Evolutionary conservation across 2,329 filamentous ascomycete genomes (phyloP), one percentile per base, ranked within the genome.

Genomic region (Fusarium metavorans): DNA sequence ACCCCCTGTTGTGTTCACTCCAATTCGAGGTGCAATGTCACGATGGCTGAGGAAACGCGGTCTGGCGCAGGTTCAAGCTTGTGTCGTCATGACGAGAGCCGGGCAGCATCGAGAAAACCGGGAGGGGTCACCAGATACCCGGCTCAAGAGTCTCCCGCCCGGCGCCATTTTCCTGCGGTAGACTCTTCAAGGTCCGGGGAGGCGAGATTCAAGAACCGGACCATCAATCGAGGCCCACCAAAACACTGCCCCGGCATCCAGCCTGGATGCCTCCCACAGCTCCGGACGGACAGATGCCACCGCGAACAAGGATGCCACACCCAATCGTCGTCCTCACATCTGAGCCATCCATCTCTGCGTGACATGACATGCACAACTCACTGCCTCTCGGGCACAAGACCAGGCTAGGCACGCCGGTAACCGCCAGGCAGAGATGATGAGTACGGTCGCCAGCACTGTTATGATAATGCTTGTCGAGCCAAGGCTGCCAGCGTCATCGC

Each of bases 311-410:
- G 72, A 67, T 75, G 63, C 56, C 69, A 70, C 72, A 75, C 72
- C 69, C 66, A 75, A 52, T 75, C n/a, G 54, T 63, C 72, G 67
- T 72, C 66, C 66, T 60, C 65, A 67, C 71, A 59, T 70, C 52
- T 57, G 18, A 66, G 61, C 54, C 68, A 71, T 74, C 67, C 69
- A 75, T 74, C 67, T 73, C 72, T 75, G 76, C 76, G 74, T 78
- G 73, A 78, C 76, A 74, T 76, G 74, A 73, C 68, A 78, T 77
- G 76, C 76, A 74, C 72, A 76, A 69, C 61, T 70, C 63, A 64
- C 74, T 75, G 41, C 65, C 34, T 56, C 54, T 60, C 52, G 27
- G 63, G 25, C 63, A 60, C 52, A 37, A 58, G 58, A 64, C 59
- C 60, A 58, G 37, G 74, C 72, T 67, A 70, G 59, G 50, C 60